These are phyloP conservation scores for Peronospora farinosa DNA, from an alignment of 352 stramenopile species.

Conservation along the genomic window DNA sequence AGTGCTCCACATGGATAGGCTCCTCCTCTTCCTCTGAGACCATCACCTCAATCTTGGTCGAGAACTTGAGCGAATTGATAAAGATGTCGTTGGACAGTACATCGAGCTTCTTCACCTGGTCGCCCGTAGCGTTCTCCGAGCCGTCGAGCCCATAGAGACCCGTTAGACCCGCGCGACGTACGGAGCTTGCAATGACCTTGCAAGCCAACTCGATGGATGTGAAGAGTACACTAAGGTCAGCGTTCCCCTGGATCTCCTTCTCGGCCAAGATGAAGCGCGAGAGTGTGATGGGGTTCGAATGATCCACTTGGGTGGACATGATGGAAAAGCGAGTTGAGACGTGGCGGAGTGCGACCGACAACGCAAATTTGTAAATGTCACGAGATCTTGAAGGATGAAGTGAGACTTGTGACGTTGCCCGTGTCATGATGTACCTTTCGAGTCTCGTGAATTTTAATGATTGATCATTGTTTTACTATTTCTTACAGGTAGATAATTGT, in stretches of 20 bases:
- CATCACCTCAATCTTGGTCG: constrained; percentile 95
- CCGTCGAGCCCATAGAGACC: constrained; percentile 94
- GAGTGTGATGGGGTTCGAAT: constrained; percentile 89
- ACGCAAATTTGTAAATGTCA: constrained; percentile 25
- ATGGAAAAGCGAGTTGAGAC: neutral
- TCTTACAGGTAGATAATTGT: no score
- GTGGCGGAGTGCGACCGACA: constrained; percentile 13
- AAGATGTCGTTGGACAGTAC: constrained; percentile 98
- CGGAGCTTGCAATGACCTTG: constrained; percentile 95
- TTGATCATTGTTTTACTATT: no score
- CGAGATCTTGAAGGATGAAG: constrained; percentile 20
- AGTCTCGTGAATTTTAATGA: no score
- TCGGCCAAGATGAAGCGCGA: constrained; percentile 90
- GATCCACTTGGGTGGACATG: constrained; percentile 44
- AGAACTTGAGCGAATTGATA: constrained; percentile 95
- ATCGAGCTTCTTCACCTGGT: constrained; percentile 99
- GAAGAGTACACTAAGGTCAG: constrained; percentile 92
- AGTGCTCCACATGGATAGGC: constrained; percentile 90
- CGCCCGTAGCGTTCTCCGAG: constrained; percentile 94
- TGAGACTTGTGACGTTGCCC: constrained; percentile 14
- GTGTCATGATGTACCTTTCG: no score
- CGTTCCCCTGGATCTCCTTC: constrained; percentile 90
- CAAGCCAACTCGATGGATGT: constrained; percentile 93
- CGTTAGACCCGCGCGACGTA: constrained; percentile 91
- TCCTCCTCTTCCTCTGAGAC: constrained; percentile 98